A percentile compares a stretch with the other conserved stretches of the same genome.
These are phyloP conservation scores for Beauveria scarabaeidicola DNA, from an alignment of 2,329 filamentous ascomycete species.

Conservation along the genomic window DNA sequence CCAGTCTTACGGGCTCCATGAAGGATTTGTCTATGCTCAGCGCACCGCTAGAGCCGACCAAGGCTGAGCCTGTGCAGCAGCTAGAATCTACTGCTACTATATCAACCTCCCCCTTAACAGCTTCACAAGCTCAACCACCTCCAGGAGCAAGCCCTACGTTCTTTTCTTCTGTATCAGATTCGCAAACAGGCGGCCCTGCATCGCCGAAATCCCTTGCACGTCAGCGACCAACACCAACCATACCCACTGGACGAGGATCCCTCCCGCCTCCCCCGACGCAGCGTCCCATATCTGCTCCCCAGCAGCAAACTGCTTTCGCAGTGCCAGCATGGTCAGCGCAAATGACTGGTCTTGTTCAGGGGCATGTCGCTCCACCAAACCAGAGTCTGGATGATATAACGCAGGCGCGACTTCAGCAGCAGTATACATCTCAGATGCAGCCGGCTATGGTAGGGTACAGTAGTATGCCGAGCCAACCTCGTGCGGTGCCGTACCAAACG, in stretches of 20 bases:
- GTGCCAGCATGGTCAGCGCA: constrained; percentile 74
- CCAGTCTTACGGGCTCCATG: constrained; percentile 59
- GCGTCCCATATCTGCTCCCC: constrained; percentile 79
- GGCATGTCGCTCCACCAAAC: constrained; percentile 60
- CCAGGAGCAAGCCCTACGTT: constrained; percentile 51
- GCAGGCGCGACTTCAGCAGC: constrained; percentile 57
- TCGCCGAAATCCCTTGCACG: constrained; percentile 32
- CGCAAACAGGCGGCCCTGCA: constrained; percentile 16
- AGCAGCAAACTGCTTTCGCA: constrained; percentile 65
- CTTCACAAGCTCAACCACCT: constrained; percentile 33
- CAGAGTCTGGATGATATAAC: constrained; percentile 69
- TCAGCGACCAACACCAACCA: constrained; percentile 63
- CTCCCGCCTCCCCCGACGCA: constrained; percentile 70
- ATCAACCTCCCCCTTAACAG: constrained; percentile 22
- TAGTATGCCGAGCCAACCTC: constrained; percentile 16
- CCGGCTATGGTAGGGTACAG: constrained; percentile 29
- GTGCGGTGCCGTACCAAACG: constrained; percentile 30
- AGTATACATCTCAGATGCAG: constrained; percentile 42
- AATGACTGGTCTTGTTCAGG: constrained; percentile 61
- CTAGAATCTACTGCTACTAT: constrained; percentile 16
- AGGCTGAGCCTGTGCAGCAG: constrained; percentile 24
- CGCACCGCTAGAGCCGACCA: constrained; percentile 44
- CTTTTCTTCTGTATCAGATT: constrained; percentile 33
- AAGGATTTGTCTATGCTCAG: constrained; percentile 47
- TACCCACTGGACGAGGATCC: constrained; percentile 48